A percentile compares a stretch with the other conserved stretches of the same genome.
Conservation (phyloP, 2,329 filamentous ascomycete genomes). For the Monosporascus ibericus region DNA sequence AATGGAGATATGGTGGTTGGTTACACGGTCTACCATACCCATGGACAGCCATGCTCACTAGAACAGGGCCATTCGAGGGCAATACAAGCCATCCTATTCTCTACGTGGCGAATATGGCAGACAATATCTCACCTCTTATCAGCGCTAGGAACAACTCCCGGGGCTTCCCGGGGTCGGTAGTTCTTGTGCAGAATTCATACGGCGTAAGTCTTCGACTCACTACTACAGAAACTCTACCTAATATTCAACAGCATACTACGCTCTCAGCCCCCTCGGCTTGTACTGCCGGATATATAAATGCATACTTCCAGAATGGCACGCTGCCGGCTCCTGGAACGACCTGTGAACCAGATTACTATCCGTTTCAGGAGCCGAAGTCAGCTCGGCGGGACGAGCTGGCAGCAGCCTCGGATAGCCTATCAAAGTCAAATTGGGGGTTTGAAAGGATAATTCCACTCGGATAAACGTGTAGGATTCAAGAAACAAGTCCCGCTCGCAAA, state of each 20-base stretch:
- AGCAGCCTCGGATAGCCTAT: constrained; percentile 7
- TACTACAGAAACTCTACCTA: constrained; percentile 1
- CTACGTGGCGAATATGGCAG: constrained; percentile 29
- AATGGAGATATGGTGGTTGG: constrained; percentile 18
- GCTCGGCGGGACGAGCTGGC: constrained; percentile 6
- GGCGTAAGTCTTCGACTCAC: constrained; percentile 32
- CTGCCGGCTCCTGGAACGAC: constrained; percentile 38
- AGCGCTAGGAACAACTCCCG: constrained; percentile 24
- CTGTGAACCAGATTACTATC: constrained; percentile 39
- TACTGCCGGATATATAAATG: constrained; percentile 33
- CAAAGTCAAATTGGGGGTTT: constrained; percentile 8
- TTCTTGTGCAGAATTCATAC: constrained; percentile 44
- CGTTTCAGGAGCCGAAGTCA: constrained; percentile 29
- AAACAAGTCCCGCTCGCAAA: background rate
- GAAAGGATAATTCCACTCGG: background rate
- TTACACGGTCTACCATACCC: too few species aligned
- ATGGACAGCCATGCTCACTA: background rate
- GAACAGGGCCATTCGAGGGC: constrained; percentile 23
- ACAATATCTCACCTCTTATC: constrained; percentile 28
- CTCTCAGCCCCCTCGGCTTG: constrained; percentile 38
- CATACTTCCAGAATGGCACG: constrained; percentile 39
- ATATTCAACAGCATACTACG: constrained; percentile 39
- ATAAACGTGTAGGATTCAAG: too few species aligned
- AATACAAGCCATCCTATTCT: constrained; percentile 29
- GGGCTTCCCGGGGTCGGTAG: constrained; percentile 37